phyloP scores from a whole-genome alignment of 176 grass and related monocot species.

The Lolium perenne region DNA sequence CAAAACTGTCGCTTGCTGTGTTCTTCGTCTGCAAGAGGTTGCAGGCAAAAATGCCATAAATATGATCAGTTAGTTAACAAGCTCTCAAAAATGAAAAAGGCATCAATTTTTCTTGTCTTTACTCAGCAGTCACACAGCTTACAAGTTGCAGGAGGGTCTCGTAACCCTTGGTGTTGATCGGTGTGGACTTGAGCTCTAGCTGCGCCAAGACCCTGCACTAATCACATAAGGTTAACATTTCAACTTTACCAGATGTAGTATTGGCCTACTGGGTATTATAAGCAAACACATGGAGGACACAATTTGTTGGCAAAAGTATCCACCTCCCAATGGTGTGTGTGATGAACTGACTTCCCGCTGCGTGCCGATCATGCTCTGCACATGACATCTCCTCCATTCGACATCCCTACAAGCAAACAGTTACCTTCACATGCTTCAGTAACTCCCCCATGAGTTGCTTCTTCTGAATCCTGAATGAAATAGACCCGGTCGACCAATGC shows the following conservation, averaged over 20 bases:
- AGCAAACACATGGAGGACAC: background rate
- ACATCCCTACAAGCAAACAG: constrained; percentile 57
- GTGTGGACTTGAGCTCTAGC: constrained; percentile 61
- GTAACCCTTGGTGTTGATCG: constrained; percentile 80
- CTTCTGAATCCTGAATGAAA: background rate
- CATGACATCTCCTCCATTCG: constrained; percentile 78
- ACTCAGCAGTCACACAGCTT: constrained; percentile 23
- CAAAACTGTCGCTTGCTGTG: constrained; percentile 65
- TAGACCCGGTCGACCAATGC: background rate
- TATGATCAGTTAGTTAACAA: background rate
- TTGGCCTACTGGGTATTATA: background rate
- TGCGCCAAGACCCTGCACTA: constrained; percentile 61
- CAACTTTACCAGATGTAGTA: background rate
- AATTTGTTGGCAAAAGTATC: background rate
- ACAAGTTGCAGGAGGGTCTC: constrained; percentile 72
- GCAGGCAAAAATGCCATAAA: background rate
- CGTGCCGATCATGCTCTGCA: constrained; percentile 62
- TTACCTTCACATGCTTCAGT: background rate
- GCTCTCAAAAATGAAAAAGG: background rate
- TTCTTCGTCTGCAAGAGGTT: constrained; percentile 50
- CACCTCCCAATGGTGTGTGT: constrained; percentile 81
- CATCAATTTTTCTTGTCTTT: background rate
- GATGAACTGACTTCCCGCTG: constrained; percentile 69
- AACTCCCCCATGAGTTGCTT: background rate
- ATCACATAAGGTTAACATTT: constrained; percentile 2